phyloP scores from a whole-genome alignment of 495 filamentous ascomycete species.

The Penicillium paxilli region DNA sequence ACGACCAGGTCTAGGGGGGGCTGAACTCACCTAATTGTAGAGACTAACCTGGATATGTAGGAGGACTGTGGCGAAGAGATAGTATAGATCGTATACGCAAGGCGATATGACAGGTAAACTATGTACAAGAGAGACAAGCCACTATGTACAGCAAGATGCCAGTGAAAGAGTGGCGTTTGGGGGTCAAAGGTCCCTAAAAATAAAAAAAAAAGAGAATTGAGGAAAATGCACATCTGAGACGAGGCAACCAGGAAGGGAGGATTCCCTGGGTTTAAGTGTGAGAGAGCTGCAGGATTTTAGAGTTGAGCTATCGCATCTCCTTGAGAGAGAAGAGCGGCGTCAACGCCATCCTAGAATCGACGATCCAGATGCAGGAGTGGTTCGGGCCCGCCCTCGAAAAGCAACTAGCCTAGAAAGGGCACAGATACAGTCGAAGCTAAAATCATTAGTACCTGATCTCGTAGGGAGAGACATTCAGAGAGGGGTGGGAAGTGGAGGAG shows the following conservation, averaged over 20 bases:
- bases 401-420: conserved; percentile 20
- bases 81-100: conserved; percentile 5
- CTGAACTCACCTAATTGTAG: conserved; percentile 16
- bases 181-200: background rate
- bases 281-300: conserved; percentile 1
- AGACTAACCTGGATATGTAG: background rate
- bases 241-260: conserved; percentile 18
- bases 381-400: conserved; percentile 15
- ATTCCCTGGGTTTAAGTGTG: conserved; percentile 12
- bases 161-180: conserved; percentile 3
- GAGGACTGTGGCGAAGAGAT: conserved; percentile 5
- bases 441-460: conserved; percentile 16
- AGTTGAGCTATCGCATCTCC: conserved; percentile 25
- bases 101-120: conserved; percentile 14
- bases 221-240: conserved; percentile 11
- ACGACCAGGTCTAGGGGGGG: background rate
- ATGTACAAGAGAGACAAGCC: conserved; percentile 18
- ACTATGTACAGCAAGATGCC: conserved; percentile 20
- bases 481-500: no score
- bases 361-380: conserved; percentile 20
- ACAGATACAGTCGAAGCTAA: conserved; percentile 21
- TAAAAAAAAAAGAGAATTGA: background rate
- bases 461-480: background rate
- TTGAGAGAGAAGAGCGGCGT: conserved; percentile 6
- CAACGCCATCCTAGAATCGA: conserved; percentile 6